Percentiles rank a stretch among this genome's conserved stretches.
These are phyloP conservation scores for Baorangia bicolor DNA, from an alignment of 768 basidiomycete species.

Conservation along the genomic window DNA sequence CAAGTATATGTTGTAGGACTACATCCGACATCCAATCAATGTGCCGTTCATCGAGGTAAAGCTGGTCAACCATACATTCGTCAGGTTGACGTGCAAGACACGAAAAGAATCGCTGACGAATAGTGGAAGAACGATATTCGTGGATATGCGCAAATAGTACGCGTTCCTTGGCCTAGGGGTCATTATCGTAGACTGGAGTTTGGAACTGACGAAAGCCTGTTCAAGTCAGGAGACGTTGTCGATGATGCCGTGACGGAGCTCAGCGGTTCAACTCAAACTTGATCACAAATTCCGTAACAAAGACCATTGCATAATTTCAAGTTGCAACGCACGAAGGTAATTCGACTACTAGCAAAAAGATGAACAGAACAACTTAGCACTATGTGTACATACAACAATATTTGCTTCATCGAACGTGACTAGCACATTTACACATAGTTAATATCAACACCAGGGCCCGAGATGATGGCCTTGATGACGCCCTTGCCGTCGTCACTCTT, in stretches of 20 bases:
- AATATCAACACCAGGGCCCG: slow-evolving; percentile 64
- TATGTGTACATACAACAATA: background rate
- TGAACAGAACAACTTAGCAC: background rate
- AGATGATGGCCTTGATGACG: slow-evolving; percentile 88
- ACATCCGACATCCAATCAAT: slow-evolving; percentile 88
- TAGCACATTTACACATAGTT: slow-evolving; percentile 37
- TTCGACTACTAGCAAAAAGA: background rate
- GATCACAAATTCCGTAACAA: background rate
- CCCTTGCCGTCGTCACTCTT: slow-evolving; percentile 84
- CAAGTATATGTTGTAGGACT: slow-evolving; percentile 76
- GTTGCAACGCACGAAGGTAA: background rate
- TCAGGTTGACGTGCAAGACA: slow-evolving; percentile 1
- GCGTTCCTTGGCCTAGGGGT: slow-evolving; percentile 70
- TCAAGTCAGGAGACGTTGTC: background rate
- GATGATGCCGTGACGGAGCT: background rate
- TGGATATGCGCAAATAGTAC: slow-evolving; percentile 80
- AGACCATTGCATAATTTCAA: background rate
- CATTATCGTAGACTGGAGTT: slow-evolving; percentile 39
- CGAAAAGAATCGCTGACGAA: slow-evolving; percentile 49
- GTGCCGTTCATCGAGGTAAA: slow-evolving; percentile 89
- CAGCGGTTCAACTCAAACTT: background rate
- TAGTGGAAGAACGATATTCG: slow-evolving; percentile 69
- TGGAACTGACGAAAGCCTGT: background rate
- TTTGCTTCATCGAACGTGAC: background rate
- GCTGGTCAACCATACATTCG: slow-evolving; percentile 37